These are phyloP conservation scores for Trypanosoma brucei DNA, from an alignment of 208 protist species.

Conservation along the genomic window DNA sequence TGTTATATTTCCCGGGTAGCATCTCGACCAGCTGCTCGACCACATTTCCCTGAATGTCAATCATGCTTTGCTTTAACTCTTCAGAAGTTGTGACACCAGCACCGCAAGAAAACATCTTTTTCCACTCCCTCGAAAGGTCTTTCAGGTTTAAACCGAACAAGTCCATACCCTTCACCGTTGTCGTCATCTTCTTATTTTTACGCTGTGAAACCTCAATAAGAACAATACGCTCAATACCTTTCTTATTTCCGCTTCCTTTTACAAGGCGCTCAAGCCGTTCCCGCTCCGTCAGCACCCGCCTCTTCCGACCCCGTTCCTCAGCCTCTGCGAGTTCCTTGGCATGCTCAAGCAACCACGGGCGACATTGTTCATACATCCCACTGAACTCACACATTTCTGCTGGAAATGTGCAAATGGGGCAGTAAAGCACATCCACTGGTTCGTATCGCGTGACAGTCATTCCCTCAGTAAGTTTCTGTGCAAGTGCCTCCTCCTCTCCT, in stretches of 20 bases:
- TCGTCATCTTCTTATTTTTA: conserved; percentile 60
- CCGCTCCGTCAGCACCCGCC: conserved; percentile 78
- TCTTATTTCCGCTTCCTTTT: conserved; percentile 71
- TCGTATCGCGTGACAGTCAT: conserved; percentile 29
- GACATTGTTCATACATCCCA: conserved; percentile 89
- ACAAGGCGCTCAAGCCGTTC: conserved; percentile 73
- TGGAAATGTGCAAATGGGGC: conserved; percentile 88
- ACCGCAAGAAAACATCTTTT: conserved; percentile 84
- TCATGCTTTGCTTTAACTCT: conserved; percentile 64
- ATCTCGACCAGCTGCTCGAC: conserved; percentile 60
- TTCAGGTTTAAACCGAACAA: conserved; percentile 85
- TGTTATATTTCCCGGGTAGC: conserved; percentile 66
- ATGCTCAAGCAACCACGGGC: conserved; percentile 84
- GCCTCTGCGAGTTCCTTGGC: conserved; percentile 77
- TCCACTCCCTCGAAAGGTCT: conserved; percentile 74
- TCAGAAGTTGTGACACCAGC: conserved; percentile 61
- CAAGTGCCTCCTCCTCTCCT: neutral
- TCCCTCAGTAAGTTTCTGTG: conserved; percentile 20
- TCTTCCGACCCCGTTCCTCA: conserved; percentile 74
- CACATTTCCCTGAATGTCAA: conserved; percentile 83
- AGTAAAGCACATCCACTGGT: conserved; percentile 85
- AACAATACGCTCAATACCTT: conserved; percentile 69
- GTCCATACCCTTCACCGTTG: conserved; percentile 78
- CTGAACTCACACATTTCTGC: conserved; percentile 91
- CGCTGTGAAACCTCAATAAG: conserved; percentile 60